Evolutionary conservation across 169 alveolate species (phyloP).

Genomic region (Babesia ovata): DNA sequence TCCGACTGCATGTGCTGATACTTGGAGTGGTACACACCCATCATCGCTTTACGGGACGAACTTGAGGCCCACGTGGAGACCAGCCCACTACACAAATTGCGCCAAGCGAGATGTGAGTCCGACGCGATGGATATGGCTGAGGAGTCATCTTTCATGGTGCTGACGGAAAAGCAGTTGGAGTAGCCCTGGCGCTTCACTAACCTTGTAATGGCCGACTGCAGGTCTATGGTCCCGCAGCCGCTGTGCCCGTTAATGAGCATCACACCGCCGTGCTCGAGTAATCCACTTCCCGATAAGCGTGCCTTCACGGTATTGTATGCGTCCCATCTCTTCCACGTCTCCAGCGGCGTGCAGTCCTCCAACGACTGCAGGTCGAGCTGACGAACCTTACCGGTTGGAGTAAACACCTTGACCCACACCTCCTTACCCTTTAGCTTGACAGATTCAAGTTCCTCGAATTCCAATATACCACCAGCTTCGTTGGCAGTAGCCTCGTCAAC

Average conservation of each 20-base stretch:
- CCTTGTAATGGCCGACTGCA: constrained; percentile 27
- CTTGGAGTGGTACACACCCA: constrained; percentile 23
- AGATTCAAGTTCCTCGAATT: constrained; percentile 70
- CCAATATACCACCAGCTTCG: constrained; percentile 71
- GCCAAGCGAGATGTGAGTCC: constrained; percentile 31
- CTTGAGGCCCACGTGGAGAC: constrained; percentile 44
- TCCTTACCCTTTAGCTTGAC: constrained; percentile 82
- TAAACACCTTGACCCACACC: constrained; percentile 68
- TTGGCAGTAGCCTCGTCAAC: constrained; percentile 75
- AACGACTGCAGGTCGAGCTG: constrained; percentile 18
- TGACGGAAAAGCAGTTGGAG: constrained; percentile 35
- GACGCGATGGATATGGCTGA: constrained; percentile 44
- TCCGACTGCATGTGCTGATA: constrained; percentile 34
- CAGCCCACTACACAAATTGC: constrained; percentile 35
- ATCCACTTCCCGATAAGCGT: not conserved
- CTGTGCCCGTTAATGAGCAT: constrained; percentile 43
- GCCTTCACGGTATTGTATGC: constrained; percentile 27
- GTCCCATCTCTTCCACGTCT: constrained; percentile 50
- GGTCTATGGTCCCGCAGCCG: constrained; percentile 30
- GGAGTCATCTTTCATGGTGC: constrained; percentile 43
- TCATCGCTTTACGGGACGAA: constrained; percentile 16
- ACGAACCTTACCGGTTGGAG: constrained; percentile 81
- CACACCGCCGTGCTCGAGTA: constrained; percentile 49
- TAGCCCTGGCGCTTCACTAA: constrained; percentile 22
- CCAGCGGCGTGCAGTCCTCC: constrained; percentile 34